These are phyloP conservation scores for Saraca asoca DNA, from an alignment of 331 rosid genomes.

Conservation along the genomic window DNA sequence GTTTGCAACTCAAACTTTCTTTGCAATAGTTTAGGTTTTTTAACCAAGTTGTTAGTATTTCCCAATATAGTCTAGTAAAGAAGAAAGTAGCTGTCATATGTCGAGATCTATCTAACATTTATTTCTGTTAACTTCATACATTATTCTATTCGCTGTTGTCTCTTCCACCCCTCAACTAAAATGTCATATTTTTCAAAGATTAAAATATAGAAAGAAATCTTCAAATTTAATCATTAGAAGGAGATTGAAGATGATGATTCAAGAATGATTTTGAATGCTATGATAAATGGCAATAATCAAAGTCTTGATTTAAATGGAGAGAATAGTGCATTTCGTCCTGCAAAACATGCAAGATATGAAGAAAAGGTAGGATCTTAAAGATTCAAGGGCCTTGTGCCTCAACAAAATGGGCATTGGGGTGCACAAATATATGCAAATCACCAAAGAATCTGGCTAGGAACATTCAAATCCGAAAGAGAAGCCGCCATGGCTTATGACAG, in stretches of 20 bases:
- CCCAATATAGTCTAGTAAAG: conserved; percentile 33
- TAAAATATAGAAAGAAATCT: background rate
- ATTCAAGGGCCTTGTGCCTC: conserved; percentile 64
- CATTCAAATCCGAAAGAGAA: conserved; percentile 55
- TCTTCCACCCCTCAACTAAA: background rate
- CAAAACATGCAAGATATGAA: conserved; percentile 40
- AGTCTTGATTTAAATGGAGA: conserved; percentile 24
- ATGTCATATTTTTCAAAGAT: background rate
- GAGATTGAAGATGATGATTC: conserved; percentile 32
- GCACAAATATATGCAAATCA: conserved; percentile 71
- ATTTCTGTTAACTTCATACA: background rate
- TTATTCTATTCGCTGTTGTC: background rate
- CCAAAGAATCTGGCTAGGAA: conserved; percentile 75
- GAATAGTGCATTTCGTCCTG: background rate
- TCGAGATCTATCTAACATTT: background rate
- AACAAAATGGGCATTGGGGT: conserved; percentile 76
- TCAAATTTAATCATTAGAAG: background rate
- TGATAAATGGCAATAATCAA: conserved; percentile 6
- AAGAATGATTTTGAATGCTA: conserved; percentile 31
- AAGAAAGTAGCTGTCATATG: conserved; percentile 11
- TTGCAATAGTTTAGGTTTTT: conserved; percentile 36
- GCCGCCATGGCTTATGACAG: conserved; percentile 84
- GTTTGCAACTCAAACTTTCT: no score
- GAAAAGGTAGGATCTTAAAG: conserved; percentile 10
- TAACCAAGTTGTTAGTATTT: conserved; percentile 28